Evolutionary conservation across 805 yeast species (phyloP), one percentile per base, ranked within the genome.

Genomic region (Sugiyamaella chiloensis): DNA sequence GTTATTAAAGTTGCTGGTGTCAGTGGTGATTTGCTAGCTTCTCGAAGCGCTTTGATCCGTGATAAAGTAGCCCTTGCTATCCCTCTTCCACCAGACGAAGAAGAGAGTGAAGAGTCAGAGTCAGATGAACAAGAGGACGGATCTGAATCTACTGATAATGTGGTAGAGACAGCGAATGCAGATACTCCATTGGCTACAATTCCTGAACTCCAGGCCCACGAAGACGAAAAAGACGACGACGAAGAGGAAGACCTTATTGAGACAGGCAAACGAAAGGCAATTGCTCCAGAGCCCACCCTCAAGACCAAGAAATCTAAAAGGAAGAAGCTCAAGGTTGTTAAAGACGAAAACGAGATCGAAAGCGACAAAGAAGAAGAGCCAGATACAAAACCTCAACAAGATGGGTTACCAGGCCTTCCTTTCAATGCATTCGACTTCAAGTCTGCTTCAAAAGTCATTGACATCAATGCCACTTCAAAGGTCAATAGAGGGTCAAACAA

Each of bases 351-450:
- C 9, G 29, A 24, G 5, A 44, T 44, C 17, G 45, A 37, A 7
- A 32, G 37, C 16, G 32, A 39, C 0, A 20, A 17, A 16, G 24
- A 39, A 39, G 53, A 47, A 21, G 50, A 41, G 42, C 24, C 40
- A 2, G 30, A 12, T 14, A 17, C 20, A 6, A 23, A 24, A 16
- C 24, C 6, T 14, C 41, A 20, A n/a, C 19, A 36, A 7, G 14
- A 19, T 6, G 24, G 23, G 4, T 30, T 35, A 5, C 31, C 21
- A 26, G 36, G 35, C 29, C 24, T 35, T 6, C 44, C 46, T 5
- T 52, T 55, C 41, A 47, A 52, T 9, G 54, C 56, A 5, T 54
- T 55, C 31, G 68, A 64, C 42, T 64, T 62, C 48, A 52, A 39
- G 16, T 21, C 48, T 7, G 66, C 66, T 0, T 42, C 46, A 6